phyloP scores from a whole-genome alignment of 345 rosid genomes.

The Citrus cavaleriei region DNA sequence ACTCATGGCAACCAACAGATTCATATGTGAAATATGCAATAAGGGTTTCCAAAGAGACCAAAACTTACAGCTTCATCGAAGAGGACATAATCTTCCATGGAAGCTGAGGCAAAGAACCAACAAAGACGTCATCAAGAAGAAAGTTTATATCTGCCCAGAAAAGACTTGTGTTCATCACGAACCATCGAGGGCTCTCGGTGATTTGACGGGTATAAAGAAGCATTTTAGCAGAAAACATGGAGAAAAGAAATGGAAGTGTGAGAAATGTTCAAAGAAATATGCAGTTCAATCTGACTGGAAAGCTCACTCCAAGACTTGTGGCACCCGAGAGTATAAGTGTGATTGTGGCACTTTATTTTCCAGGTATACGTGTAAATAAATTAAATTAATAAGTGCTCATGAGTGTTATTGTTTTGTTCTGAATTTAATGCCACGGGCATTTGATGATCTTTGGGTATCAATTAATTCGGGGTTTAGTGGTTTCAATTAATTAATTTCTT shows the following conservation, averaged over 20 bases:
- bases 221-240: slow-evolving; percentile 94
- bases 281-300: slow-evolving; percentile 98
- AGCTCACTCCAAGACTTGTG: slow-evolving; percentile 95
- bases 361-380: slow-evolving; percentile 40
- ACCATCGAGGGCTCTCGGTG: slow-evolving; percentile 85
- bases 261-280: slow-evolving; percentile 93
- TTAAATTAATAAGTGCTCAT: slow-evolving; percentile 31
- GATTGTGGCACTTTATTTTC: slow-evolving; percentile 94
- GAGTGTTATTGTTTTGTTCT: neutral
- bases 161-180: slow-evolving; percentile 90
- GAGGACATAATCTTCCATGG: slow-evolving; percentile 99
- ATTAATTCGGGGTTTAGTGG: neutral
- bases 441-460: neutral
- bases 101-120: slow-evolving; percentile 74
- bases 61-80: slow-evolving; percentile 88
- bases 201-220: slow-evolving; percentile 92
- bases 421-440: slow-evolving; percentile 28
- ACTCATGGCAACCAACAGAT: slow-evolving; percentile 92
- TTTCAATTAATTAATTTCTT: too few relatives aligned
- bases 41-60: slow-evolving; percentile 98
- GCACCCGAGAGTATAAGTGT: slow-evolving; percentile 92
- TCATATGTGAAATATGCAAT: slow-evolving; percentile 91
- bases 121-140: slow-evolving; percentile 57
- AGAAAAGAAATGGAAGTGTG: slow-evolving; percentile 96
- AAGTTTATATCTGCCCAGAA: slow-evolving; percentile 92